These are phyloP conservation scores for Drechslerella dactyloides DNA, from an alignment of 2,329 filamentous ascomycete species.

Conservation along the genomic window DNA sequence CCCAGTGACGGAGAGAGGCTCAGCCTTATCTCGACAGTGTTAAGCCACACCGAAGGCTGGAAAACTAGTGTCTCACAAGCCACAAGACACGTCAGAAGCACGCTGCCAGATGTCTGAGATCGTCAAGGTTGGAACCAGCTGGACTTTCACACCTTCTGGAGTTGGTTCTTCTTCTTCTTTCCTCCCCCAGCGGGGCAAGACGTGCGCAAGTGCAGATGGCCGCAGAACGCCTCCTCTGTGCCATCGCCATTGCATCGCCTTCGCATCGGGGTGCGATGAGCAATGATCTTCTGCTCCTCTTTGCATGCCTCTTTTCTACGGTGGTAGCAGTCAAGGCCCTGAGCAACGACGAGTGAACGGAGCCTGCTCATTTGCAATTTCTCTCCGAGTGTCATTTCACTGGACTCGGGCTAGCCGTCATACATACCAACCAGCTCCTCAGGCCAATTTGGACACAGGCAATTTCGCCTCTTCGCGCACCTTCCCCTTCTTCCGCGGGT, in stretches of 20 bases:
- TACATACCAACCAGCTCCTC: constrained; percentile 8
- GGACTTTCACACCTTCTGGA: constrained; percentile 7
- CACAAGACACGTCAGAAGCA: constrained; percentile 51
- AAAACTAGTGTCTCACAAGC: constrained; percentile 22
- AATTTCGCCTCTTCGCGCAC: constrained; percentile 38
- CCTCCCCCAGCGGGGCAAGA: background rate
- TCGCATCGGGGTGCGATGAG: constrained; percentile 24
- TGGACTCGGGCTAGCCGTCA: constrained; percentile 25
- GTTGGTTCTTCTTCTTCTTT: too few relatives aligned
- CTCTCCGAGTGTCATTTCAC: constrained; percentile 13
- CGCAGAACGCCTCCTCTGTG: constrained; percentile 12
- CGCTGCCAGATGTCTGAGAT: constrained; percentile 13
- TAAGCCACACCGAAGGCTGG: constrained; percentile 28
- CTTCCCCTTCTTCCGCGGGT: constrained; percentile 25
- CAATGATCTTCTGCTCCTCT: constrained; percentile 27
- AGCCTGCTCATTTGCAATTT: constrained; percentile 9
- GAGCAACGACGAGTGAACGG: background rate
- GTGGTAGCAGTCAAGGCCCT: background rate
- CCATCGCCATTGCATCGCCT: constrained; percentile 37
- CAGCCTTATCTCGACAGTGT: constrained; percentile 11
- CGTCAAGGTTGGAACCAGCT: background rate
- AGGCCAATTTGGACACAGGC: constrained; percentile 29
- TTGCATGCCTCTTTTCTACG: background rate
- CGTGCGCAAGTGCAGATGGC: background rate
- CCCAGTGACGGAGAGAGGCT: constrained; percentile 39